A percentile compares a stretch with the other conserved stretches of the same genome.
Conservation (phyloP, 192 early-diverging fungal species). For the Neocallimastix lanati region DNA sequence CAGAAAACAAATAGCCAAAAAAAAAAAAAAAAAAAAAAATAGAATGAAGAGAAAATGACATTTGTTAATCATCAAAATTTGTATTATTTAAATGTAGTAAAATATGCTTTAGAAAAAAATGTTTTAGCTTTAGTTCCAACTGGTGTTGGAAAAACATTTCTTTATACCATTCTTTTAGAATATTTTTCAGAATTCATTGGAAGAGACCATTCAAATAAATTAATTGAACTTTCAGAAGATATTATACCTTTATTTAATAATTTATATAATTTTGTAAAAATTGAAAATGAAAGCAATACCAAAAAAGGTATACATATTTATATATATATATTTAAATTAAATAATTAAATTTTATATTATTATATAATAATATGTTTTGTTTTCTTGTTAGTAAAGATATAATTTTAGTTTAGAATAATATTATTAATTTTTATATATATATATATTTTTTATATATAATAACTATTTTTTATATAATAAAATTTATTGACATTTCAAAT, state of each 20-base stretch:
- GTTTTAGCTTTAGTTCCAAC: background rate
- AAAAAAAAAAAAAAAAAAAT: background rate
- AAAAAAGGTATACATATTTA: background rate
- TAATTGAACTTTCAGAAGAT: background rate
- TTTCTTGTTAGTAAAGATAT: no score
- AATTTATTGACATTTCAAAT: no score
- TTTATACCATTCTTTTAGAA: background rate
- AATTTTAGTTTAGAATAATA: no score
- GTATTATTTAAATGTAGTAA: background rate
- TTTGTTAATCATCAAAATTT: background rate
- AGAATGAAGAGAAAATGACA: background rate
- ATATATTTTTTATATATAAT: no score
- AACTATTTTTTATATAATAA: no score
- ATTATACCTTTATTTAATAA: background rate
- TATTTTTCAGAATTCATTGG: background rate
- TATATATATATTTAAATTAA: no score
- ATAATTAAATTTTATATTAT: no score
- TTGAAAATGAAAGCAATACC: background rate
- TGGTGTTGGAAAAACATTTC: background rate
- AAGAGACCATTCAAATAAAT: no score
- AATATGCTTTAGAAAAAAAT: background rate
- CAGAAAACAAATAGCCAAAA: background rate
- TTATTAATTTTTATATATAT: no score
- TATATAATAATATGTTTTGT: no score
- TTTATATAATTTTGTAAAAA: background rate